Evolutionary conservation across 2,329 filamentous ascomycete species (phyloP), one percentile per base, ranked within the genome.

Genomic region (Neopestalotiopsis sp.): DNA sequence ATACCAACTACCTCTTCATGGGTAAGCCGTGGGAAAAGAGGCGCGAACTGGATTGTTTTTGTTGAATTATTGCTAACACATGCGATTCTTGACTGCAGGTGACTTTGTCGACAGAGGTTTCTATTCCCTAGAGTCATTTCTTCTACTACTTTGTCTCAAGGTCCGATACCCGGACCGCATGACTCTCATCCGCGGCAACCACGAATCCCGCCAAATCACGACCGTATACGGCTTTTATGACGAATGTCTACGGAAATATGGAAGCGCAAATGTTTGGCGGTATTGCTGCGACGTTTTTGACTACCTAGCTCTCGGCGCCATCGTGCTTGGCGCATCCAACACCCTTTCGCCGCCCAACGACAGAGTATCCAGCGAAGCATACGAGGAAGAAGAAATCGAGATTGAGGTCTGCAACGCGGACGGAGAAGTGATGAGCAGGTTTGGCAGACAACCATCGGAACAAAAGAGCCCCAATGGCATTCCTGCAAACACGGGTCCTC

Each of bases 161-260:
- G 97, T 98, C 80, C 92, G 96, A 86, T 98, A 98, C 84, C 96
- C 96, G 71, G 91, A 95, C 82, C 94, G 96, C 83, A 98, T 99
- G 84, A 98, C 96, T 76, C 97, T 99, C 80, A 92, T 99, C 75
- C 95, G 96, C 79, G 96, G 96, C 79, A 99, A 99, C 84, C 96
- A 99, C 88, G 96, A 99, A 85, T 98, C 95, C 73, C 92, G 96
- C 76, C 96, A 99, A 84, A 99, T 99, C 81, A 99, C 96, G 61
- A 95, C 98, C 82, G 96, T 99, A 70, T 99, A 99, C 81, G 96
- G 96, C 71, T 99, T 99, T 86, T 99, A 99, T 86, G 96, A 98
- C 81, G 96, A 99, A 82, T 99, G 96, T 81, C 90, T 98, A 76
- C 93, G 95, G 80, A 99, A 99, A 86, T 99, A 99, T 81, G 96